phyloP scores from a whole-genome alignment of 805 yeast genomes.

The Sugiyamaella qingdaonensis region DNA sequence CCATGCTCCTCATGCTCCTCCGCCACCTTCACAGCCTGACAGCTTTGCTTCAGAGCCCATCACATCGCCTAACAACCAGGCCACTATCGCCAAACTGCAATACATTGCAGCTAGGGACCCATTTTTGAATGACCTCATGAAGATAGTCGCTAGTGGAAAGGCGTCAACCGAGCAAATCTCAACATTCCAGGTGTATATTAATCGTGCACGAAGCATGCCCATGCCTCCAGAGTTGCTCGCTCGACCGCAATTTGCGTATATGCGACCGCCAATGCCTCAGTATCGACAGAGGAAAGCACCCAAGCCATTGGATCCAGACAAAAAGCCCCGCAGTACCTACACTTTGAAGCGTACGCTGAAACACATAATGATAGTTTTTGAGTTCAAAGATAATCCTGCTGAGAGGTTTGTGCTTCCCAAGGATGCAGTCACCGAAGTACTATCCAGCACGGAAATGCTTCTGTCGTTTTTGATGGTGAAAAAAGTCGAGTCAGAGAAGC shows the following conservation, averaged over 20 bases:
- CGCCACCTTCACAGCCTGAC: constrained; percentile 17
- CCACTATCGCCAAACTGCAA: constrained; percentile 82
- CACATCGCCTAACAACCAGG: constrained; percentile 43
- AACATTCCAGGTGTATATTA: constrained; percentile 76
- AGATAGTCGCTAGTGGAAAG: constrained; percentile 76
- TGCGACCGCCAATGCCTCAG: constrained; percentile 4
- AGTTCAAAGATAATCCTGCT: constrained; percentile 73
- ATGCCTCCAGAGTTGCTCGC: constrained; percentile 11
- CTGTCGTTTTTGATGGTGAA: constrained; percentile 36
- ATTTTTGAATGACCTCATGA: constrained; percentile 68
- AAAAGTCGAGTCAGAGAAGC: constrained; percentile 7
- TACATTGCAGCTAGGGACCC: constrained; percentile 73
- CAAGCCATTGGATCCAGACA: constrained; percentile 20
- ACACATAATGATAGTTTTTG: constrained; percentile 75
- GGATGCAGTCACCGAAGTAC: constrained; percentile 63
- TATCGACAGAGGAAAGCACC: constrained; percentile 8
- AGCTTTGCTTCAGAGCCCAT: constrained; percentile 12
- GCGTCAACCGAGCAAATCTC: constrained; percentile 70
- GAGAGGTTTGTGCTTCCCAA: constrained; percentile 74
- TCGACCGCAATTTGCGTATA: constrained; percentile 1
- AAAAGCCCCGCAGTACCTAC: constrained; percentile 12
- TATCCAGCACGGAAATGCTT: constrained; percentile 33
- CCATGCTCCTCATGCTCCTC: background rate
- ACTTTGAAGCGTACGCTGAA: constrained; percentile 52
- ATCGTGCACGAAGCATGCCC: constrained; percentile 55